Base-by-base conservation (phyloP, 352 stramenopile species). In the Phytophthora quininea region DNA sequence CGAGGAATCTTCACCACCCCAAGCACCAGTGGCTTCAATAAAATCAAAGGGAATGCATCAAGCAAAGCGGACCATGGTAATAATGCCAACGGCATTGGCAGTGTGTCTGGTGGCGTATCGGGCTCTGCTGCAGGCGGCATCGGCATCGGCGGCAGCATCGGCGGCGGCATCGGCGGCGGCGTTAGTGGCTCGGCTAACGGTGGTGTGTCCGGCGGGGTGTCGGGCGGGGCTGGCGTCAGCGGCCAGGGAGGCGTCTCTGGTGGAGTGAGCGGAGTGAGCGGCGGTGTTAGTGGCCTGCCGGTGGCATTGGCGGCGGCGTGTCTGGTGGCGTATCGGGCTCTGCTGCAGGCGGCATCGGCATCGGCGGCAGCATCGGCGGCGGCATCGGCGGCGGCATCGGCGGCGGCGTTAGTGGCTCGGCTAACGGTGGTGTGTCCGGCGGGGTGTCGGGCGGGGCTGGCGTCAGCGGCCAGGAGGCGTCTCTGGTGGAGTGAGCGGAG, bases 331-430 rank as follows among this genome's bases (percentile, higher is more conserved):
- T 49, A 8, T 15, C 14, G 2, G 52, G n/a, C 35, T 40, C 35
- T 1, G 52, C 31, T 24, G 10, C 38, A 9, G 48, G 48, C 12
- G 48, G 48, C 15, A 29, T 54, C 8, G 51, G 27, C n/a, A n/a
- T n/a, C 10, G 58, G 50, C 19, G 49, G 58, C 48, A n/a, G 42
- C 30, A 1, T 40, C 35, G 58, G 50, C 10, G 49, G 58, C 48
- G 42, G 52, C 19, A 8, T n/a, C n/a, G n/a, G n/a, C n/a, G 37
- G 30, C 3, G 42, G 35, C 35, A 40, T 52, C 12, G 42, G 31
- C 1, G 54, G 37, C 33, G 50, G n/a, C n/a, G n/a, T n/a, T n/a
- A n/a, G n/a, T n/a, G n/a, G n/a, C n/a, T n/a, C n/a, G n/a, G n/a
- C n/a, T n/a, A n/a, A n/a, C n/a, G n/a, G n/a, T n/a, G n/a, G n/a